Base-by-base conservation (phyloP, 768 basidiomycete genomes). In the Hygrocybe punicea region DNA sequence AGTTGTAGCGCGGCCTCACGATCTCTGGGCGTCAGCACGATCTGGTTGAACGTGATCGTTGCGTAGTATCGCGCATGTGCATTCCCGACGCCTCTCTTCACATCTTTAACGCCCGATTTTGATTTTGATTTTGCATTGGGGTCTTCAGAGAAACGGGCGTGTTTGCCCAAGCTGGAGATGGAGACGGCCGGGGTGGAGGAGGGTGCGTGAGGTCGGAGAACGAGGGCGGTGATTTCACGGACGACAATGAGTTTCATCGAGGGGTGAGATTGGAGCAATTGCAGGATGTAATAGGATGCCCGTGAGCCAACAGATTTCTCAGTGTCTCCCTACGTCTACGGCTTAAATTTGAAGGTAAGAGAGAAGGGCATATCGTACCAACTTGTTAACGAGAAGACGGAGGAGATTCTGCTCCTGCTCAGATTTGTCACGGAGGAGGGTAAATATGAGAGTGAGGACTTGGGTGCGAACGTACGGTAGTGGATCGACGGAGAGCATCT, bases 371-470 rank as follows among this genome's bases (percentile, higher is more conserved):
- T n/a, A 39, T 71, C 87, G 50, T 60, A 89, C 93, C 19, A 99
- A 83, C 70, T 98, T 98, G 77, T 98, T 96, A 34, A 93, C 93
- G 7, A 98, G 85, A 5, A 98, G 76, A 25, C 89, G 84, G 5
- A 98, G 82, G 29, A 98, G 75, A 75, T 99, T 99, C 66, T 98
- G 93, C 68, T 98, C 97, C 69, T 99, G 97, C 69, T 99, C 97
- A 0, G 96, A 93, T 64, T 93, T 94, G 58, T 88, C 89, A 33
- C 84, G 82, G 10, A 99, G 83, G 4, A 98, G 83, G 25, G 84
- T 86, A 69, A 81, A 84, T 35, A 94, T 84, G 36, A 95, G 79
- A 23, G 80, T 81, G 55, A 97, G 79, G 0, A 89, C 79, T 71
- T 96, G 94, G 0, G 82, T 94, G 36, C 94, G 86, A 56, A 97